These are phyloP conservation scores for Biscogniauxia mediterranea DNA, from an alignment of 2,329 filamentous ascomycete genomes.

Conservation along the genomic window DNA sequence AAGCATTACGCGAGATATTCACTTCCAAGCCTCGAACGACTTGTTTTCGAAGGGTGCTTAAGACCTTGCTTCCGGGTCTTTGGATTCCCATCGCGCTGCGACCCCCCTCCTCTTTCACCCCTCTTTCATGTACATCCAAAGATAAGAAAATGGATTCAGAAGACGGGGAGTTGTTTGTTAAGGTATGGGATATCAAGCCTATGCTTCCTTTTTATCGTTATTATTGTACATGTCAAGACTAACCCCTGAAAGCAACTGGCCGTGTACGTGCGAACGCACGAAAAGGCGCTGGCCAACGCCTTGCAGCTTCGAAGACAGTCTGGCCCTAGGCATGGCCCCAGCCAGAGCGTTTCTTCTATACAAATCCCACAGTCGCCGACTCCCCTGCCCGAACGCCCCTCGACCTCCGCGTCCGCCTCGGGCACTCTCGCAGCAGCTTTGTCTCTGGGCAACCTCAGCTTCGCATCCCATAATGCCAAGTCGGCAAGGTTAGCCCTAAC, in stretches of 20 bases:
- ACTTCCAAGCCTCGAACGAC: constrained; percentile 10
- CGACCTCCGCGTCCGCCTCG: constrained; percentile 67
- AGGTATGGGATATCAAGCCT: constrained; percentile 51
- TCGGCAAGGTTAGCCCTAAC: constrained; percentile 90
- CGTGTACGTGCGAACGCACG: constrained; percentile 93
- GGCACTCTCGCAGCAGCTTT: constrained; percentile 79
- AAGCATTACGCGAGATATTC: constrained; percentile 6
- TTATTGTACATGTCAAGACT: constrained; percentile 72
- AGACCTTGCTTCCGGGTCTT: constrained; percentile 6
- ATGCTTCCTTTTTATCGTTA: constrained; percentile 28
- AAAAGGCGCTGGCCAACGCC: constrained; percentile 95
- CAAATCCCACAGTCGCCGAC: constrained; percentile 55
- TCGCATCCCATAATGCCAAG: constrained; percentile 82
- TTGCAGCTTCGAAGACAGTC: constrained; percentile 79
- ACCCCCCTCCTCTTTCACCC: constrained; percentile 5
- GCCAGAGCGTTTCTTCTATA: constrained; percentile 62
- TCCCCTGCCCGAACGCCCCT: constrained; percentile 57
- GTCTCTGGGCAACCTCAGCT: constrained; percentile 80
- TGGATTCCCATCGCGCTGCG: constrained; percentile 7
- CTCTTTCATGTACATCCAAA: constrained; percentile 47
- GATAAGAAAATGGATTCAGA: constrained; percentile 73
- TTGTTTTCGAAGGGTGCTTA: constrained; percentile 9
- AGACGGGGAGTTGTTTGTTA: constrained; percentile 87
- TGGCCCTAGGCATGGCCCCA: constrained; percentile 65
- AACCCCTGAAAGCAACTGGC: constrained; percentile 73